phyloP scores from a whole-genome alignment of 192 early-diverging fungal species.

The Pilobolus umbonatus region DNA sequence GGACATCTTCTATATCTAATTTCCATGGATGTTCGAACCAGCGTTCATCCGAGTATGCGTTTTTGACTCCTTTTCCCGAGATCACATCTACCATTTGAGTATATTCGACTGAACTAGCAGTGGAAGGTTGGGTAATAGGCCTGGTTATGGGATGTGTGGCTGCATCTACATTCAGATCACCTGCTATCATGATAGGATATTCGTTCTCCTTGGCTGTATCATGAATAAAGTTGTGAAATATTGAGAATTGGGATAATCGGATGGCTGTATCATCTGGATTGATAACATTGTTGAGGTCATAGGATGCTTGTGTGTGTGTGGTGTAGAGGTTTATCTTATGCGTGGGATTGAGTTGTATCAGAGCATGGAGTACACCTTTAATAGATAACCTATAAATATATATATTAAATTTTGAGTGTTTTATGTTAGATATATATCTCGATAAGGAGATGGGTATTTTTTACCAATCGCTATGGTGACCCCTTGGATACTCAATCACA shows the following conservation, averaged over 20 bases:
- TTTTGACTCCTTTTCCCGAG: conserved; percentile 27
- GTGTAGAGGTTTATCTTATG: conserved; percentile 66
- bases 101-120: conserved; percentile 46
- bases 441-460: no score
- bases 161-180: conserved; percentile 68
- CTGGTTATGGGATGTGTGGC: conserved; percentile 23
- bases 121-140: conserved; percentile 28
- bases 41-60: not conserved
- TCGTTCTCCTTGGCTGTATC: conserved; percentile 36
- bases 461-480: conserved; percentile 70
- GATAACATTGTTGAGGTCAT: conserved; percentile 47
- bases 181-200: conserved; percentile 21
- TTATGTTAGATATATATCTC: no score
- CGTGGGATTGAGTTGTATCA: conserved; percentile 49
- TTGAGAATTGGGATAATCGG: conserved; percentile 59
- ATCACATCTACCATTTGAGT: conserved; percentile 54
- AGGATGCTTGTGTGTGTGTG: conserved; percentile 83
- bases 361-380: conserved; percentile 77
- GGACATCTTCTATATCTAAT: conserved; percentile 38
- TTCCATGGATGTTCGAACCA: conserved; percentile 11
- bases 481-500: conserved; percentile 57
- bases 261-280: conserved; percentile 50
- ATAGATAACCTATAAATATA: conserved; percentile 42
- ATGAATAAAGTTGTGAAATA: conserved; percentile 64
- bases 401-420: not conserved